Evolutionary conservation across 2,329 filamentous ascomycete genomes (phyloP).

Genomic region (Westerdykella ornata): DNA sequence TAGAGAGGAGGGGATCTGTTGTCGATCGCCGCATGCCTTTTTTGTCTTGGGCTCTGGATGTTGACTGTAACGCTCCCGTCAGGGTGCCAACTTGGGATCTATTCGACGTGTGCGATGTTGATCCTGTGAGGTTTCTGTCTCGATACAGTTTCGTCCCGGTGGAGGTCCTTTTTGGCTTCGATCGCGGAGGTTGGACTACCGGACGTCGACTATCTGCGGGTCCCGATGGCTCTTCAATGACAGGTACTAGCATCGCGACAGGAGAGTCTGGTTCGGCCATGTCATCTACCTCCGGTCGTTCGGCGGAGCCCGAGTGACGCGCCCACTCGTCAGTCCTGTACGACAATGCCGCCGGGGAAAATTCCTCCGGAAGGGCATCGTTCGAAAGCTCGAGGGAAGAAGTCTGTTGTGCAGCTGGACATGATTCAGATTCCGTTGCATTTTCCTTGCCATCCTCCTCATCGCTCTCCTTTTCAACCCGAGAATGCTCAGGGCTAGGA

Average conservation of each 20-base stretch:
- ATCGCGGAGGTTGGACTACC: slow-evolving; percentile 18
- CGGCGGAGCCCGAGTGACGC: slow-evolving; percentile 75
- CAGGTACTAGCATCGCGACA: slow-evolving; percentile 36
- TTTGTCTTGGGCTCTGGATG: slow-evolving; percentile 11
- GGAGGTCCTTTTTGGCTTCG: slow-evolving; percentile 22
- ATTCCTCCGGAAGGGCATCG: slow-evolving; percentile 59
- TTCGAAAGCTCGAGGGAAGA: slow-evolving; percentile 1
- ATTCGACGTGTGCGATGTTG: slow-evolving; percentile 20
- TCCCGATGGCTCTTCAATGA: slow-evolving; percentile 47
- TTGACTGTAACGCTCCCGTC: slow-evolving; percentile 16
- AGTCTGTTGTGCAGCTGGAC: background rate
- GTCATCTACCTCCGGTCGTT: slow-evolving; percentile 61
- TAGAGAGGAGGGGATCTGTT: too few relatives aligned
- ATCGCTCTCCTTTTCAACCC: too few relatives aligned
- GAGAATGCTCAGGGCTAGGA: too few relatives aligned
- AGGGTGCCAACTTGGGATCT: slow-evolving; percentile 5
- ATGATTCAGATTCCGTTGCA: too few relatives aligned
- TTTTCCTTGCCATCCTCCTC: too few relatives aligned
- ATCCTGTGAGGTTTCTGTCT: slow-evolving; percentile 17
- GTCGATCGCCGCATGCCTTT: slow-evolving; percentile 14
- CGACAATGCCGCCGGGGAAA: slow-evolving; percentile 71
- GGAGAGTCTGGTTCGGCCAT: slow-evolving; percentile 46
- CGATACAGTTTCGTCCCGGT: slow-evolving; percentile 14
- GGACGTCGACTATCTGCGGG: slow-evolving; percentile 38
- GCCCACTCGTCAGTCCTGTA: slow-evolving; percentile 96